These are phyloP conservation scores for Akanthomyces lecanii DNA, from an alignment of 2,329 filamentous ascomycete species.

Conservation along the genomic window DNA sequence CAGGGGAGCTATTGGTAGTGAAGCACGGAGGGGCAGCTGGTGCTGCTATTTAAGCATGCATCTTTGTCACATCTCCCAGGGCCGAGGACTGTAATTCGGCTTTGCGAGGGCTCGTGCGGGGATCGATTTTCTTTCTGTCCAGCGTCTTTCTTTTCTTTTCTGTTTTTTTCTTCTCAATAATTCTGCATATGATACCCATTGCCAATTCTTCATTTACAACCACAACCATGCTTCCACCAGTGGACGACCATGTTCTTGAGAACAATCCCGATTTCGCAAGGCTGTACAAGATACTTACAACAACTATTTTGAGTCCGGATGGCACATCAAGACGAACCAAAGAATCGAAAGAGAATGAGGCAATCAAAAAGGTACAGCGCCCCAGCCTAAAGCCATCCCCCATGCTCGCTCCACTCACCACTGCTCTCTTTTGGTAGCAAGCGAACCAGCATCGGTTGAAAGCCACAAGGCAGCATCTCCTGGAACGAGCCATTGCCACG, in stretches of 20 bases:
- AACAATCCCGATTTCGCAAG: slow-evolving; percentile 58
- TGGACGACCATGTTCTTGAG: slow-evolving; percentile 50
- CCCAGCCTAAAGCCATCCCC: background rate
- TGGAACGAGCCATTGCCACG: slow-evolving; percentile 47
- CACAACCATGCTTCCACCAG: slow-evolving; percentile 50
- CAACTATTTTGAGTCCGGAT: slow-evolving; percentile 51
- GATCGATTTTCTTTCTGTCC: background rate
- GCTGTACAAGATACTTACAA: slow-evolving; percentile 50
- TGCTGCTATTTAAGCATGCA: background rate
- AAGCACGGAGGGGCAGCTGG: background rate
- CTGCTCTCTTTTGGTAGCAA: slow-evolving; percentile 34
- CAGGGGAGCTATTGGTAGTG: background rate
- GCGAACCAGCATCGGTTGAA: slow-evolving; percentile 45
- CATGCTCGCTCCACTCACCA: background rate
- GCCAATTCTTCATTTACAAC: background rate
- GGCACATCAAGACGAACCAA: slow-evolving; percentile 53
- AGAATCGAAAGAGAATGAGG: slow-evolving; percentile 46
- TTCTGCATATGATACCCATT: slow-evolving; percentile 9
- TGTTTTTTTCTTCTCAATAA: background rate
- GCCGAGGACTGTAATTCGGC: background rate
- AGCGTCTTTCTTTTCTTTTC: background rate
- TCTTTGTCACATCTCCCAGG: background rate
- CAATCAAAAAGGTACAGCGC: slow-evolving; percentile 42
- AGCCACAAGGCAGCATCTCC: slow-evolving; percentile 46
- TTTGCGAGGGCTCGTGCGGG: background rate